Evolutionary conservation across 2,329 filamentous ascomycete species (phyloP).

Genomic region (Pseudogymnoascus sp.): DNA sequence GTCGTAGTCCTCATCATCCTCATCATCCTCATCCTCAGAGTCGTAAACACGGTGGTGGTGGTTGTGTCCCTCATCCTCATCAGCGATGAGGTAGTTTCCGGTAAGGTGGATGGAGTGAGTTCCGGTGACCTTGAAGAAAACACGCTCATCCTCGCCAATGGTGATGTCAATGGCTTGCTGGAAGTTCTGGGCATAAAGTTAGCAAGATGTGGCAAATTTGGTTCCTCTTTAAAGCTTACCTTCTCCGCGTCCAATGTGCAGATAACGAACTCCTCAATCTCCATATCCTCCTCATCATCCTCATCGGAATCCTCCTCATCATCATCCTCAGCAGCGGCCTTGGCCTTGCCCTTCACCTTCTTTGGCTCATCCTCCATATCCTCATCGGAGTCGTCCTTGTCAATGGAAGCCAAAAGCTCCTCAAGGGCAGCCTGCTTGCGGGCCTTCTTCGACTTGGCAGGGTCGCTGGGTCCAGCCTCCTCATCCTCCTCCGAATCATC

Average conservation of each 20-base stretch:
- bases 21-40: slow-evolving; percentile 51
- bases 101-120: slow-evolving; percentile 88
- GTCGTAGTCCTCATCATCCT: slow-evolving; percentile 69
- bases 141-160: slow-evolving; percentile 75
- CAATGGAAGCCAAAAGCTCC: slow-evolving; percentile 64
- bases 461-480: slow-evolving; percentile 81
- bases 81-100: slow-evolving; percentile 83
- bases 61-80: slow-evolving; percentile 43
- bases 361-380: slow-evolving; percentile 66
- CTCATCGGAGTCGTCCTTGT: slow-evolving; percentile 50
- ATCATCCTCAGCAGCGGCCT: slow-evolving; percentile 42
- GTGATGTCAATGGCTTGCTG: slow-evolving; percentile 94
- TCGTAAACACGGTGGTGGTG: slow-evolving; percentile 52
- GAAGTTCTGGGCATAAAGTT: slow-evolving; percentile 57
- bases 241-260: slow-evolving; percentile 92
- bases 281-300: slow-evolving; percentile 52
- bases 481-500: slow-evolving; percentile 52
- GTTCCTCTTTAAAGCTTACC: slow-evolving; percentile 44
- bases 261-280: slow-evolving; percentile 82
- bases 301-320: slow-evolving; percentile 46
- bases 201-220: not conserved
- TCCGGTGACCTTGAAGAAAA: slow-evolving; percentile 86
- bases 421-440: slow-evolving; percentile 67
- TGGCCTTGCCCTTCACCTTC: slow-evolving; percentile 49
- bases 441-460: slow-evolving; percentile 79